Evolutionary conservation across 768 basidiomycete species (phyloP).

Genomic region (Royoungia palumana): DNA sequence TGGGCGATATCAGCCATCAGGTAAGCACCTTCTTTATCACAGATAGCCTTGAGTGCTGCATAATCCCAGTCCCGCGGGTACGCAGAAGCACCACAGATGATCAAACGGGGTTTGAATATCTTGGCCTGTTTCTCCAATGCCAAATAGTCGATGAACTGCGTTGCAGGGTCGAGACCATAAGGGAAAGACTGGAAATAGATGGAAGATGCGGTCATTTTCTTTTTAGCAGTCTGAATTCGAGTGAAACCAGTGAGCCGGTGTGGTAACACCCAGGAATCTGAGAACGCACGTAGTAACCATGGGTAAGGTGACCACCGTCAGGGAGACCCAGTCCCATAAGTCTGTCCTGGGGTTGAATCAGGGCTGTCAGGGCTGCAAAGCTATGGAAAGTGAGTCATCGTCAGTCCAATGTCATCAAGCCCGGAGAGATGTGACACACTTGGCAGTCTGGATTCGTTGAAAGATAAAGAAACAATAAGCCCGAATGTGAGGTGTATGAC

Average conservation of each 20-base stretch:
- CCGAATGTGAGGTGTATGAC: not conserved
- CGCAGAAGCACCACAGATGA: slow-evolving; percentile 98
- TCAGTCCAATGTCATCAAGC: not conserved
- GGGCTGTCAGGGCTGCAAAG: slow-evolving; percentile 94
- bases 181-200: slow-evolving; percentile 99
- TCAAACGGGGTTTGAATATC: slow-evolving; percentile 90
- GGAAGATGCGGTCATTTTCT: slow-evolving; percentile 99
- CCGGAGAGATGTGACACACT: slow-evolving; percentile 47
- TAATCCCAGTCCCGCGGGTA: slow-evolving; percentile 99
- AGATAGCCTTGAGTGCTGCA: slow-evolving; percentile 70
- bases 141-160: slow-evolving; percentile 87
- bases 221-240: slow-evolving; percentile 92
- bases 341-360: slow-evolving; percentile 95
- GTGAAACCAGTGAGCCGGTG: slow-evolving; percentile 3
- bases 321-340: slow-evolving; percentile 99
- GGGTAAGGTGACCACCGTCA: slow-evolving; percentile 95
- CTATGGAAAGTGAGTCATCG: slow-evolving; percentile 37
- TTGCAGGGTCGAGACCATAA: slow-evolving; percentile 77
- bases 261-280: not conserved
- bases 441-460: slow-evolving; percentile 62
- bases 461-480: slow-evolving; percentile 13
- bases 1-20: slow-evolving; percentile 98
- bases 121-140: slow-evolving; percentile 80
- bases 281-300: slow-evolving; percentile 85
- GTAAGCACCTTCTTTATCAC: slow-evolving; percentile 86